Base-by-base conservation (phyloP, 805 yeast species). In the Ogataea trehalophila region DNA sequence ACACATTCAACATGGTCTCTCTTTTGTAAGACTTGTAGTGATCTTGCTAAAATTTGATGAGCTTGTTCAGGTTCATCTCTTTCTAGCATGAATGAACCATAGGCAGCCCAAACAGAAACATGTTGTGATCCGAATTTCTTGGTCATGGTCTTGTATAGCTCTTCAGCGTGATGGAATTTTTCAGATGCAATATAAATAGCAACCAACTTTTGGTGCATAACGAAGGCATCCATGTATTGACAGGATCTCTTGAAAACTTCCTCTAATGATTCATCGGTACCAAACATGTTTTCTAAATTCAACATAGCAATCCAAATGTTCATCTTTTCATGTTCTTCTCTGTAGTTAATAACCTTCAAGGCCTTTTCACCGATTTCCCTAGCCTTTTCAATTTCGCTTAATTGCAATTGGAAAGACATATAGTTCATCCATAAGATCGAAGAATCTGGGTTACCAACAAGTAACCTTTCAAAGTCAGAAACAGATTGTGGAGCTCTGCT, bases 361-460 rank as follows among this genome's bases (percentile, higher is more conserved):
- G 98, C 99, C 53, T 99, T 80, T 58, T 85, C 87, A 40, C 88
- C 97, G 58, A 94, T 81, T 65, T 88, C 96, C 58, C 99, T 81
- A 9, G 97, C 97, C 68, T 87, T 89, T 36, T 92, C 97, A 49
- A 90, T 73, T 67, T 94, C 99, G 72, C 96, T 87, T 53, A 92
- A 74, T 67, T 91, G 97, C 54, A 94, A 75, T 68, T 91, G 96
- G 85, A 92, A 94, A 4, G 98, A 91, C 97, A 94, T 94, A 70
- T 87, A 94, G 69, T 91, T 88, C 87, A 94, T 92, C 99, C 99
- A 94, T 48, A 89, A 69, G 34, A 91, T 79, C 1, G 99, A 92
- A 3, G 96, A 88, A 71, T 88, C 85, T 42, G 99, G 97, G 63
- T 86, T 86, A 64, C 97, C 95, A 50, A 94, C 78, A 46, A 94